Evolutionary conservation across 257 asterid species (phyloP), one percentile per base, ranked within the genome.

Genomic region (Nicotiana tomentosiformis): DNA sequence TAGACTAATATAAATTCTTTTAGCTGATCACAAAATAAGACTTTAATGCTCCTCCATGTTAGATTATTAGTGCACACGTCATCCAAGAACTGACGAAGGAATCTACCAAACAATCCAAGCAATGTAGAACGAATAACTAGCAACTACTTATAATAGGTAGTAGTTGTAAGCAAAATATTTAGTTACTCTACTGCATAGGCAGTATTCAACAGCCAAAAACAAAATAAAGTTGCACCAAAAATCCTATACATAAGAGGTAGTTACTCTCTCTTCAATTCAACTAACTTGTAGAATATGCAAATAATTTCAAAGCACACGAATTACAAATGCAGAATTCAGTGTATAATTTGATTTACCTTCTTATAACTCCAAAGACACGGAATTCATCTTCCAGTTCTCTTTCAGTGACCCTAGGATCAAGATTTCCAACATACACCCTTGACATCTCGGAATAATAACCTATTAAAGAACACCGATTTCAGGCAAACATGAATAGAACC

Each of bases 321-420:
- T 46, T 15, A 46, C 17, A 72, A 46, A 46, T 46, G 10, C 20
- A 6, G 16, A 43, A 46, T 23, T 15, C 26, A 72, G 1, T 23
- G 15, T 23, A 72, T 17, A 18, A n/a, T n/a, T 66, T 51, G 55
- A 1, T 18, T 69, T 83, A 95, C 98, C 98, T 95, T 87, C 98
- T 87, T 76, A 95, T 93, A 68, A 90, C 93, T 85, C 98, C 98
- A 84, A 89, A 95, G 3, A 61, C 86, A 49, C 98, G 97, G 84
- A 93, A 95, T 84, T 91, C 98, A 83, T 95, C 98, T 88, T 95
- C 98, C 10, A 95, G 98, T 23, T 93, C 98, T 33, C 97, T 91
- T 83, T 95, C 98, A 29, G 93, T 90, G 81, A 95, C 98, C 33
- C 97, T 90, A 9, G 97, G 95, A 86, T 95, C 98, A 90, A 95